Conservation (phyloP, 768 basidiomycete species). For the Lactarius trivialis region DNA sequence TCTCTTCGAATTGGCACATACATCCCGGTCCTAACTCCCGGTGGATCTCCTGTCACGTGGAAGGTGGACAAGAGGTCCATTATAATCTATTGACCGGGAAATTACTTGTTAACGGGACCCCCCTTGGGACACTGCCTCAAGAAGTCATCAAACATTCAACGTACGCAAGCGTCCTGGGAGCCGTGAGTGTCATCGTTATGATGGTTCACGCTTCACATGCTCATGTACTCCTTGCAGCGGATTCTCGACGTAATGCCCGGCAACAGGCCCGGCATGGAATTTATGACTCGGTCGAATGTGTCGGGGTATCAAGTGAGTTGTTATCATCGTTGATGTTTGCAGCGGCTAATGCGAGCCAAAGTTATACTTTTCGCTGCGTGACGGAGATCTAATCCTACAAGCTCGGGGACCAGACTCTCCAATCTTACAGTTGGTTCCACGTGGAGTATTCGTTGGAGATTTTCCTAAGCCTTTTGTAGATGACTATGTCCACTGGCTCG, state of each 20-base stretch:
- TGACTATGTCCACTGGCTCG: constrained; percentile 34
- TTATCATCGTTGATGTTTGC: neutral
- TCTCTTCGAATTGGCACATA: constrained; percentile 1
- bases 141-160: neutral
- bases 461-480: constrained; percentile 30
- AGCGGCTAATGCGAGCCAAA: neutral
- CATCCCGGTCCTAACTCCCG: constrained; percentile 7
- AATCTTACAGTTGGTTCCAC: constrained; percentile 31
- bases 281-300: neutral
- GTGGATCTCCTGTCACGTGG: constrained; percentile 1
- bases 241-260: constrained; percentile 3
- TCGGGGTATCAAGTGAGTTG: neutral
- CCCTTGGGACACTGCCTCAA: neutral
- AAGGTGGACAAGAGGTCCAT: constrained; percentile 2
- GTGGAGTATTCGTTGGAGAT: constrained; percentile 26
- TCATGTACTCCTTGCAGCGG: neutral
- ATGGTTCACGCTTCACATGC: neutral
- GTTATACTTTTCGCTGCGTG: neutral
- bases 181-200: neutral
- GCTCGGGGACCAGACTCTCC: neutral
- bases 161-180: neutral
- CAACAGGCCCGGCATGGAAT: constrained; percentile 5
- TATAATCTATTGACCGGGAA: neutral
- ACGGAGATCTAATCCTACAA: neutral
- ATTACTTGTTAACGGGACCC: neutral